Evolutionary conservation across 106 monocot species (phyloP), one percentile per base, ranked within the genome.

Genomic region (Platanthera zijinensis): DNA sequence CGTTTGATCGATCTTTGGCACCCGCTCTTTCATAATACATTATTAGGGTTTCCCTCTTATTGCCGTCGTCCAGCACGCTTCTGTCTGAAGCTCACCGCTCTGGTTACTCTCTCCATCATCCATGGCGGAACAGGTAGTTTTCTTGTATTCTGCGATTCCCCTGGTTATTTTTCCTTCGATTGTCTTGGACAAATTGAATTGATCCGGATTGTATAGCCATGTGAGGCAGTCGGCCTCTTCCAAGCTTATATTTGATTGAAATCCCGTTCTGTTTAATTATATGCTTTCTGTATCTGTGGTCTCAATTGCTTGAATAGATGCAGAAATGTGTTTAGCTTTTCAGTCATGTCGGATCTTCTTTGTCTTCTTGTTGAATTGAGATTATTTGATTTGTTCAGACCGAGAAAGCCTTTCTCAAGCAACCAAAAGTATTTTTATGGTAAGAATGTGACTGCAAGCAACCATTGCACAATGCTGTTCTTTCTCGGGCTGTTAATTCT

Each of bases 331-430:
- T 61, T 61, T 61, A 21, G 59, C 8, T 61, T 61, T 61, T 19
- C 59, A 61, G 5, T 61, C 9, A 61, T 61, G 19, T 61, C 19
- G 21, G 21, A 61, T 61, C 21, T 21, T 61, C 8, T 61, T 5
- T 21, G 18, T 61, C 3, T 61, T 21, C 21, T 13, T 25, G 15
- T 48, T 48, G 17, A 70, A 70, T 15, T 70, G 15, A 39, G 18
- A 50, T 51, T 72, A 3, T 72, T 19, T 22, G 4, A 51, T 72
- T 39, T 72, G n/a, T 78, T 75, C 84, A 88, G 88, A 88, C 88
- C 7, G 88, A 88, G 83, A 88, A 80, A 78, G 88, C 85, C 17
- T 88, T 85, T 54, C 71, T 88, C 64, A 88, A 88, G 80, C 88
- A 88, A 67, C 85, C 88, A 5, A 88, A 83, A 72, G 88, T 88